These are phyloP conservation scores for Fusarium illudens DNA, from an alignment of 2,329 filamentous ascomycete genomes.

Conservation along the genomic window DNA sequence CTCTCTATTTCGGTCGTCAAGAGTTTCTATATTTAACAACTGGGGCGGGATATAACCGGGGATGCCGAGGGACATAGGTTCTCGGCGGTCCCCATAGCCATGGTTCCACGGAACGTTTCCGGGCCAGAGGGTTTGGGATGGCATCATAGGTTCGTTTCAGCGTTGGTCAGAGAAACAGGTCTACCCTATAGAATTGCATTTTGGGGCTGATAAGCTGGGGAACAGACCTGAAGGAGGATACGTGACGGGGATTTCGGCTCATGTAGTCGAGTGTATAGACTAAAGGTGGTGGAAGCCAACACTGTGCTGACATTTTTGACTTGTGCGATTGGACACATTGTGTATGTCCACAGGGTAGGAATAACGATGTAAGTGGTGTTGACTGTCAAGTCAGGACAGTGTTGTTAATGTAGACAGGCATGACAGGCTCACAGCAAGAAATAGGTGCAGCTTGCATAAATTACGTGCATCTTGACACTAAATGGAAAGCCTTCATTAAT, in stretches of 20 bases:
- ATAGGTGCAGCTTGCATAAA: too few relatives aligned
- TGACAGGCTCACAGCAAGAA: too few relatives aligned
- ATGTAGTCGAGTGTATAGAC: too few relatives aligned
- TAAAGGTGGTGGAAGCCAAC: too few relatives aligned
- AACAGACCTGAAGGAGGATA: background rate
- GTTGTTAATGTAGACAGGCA: too few relatives aligned
- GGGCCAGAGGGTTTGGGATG: background rate
- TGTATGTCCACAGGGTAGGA: too few relatives aligned
- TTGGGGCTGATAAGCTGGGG: background rate
- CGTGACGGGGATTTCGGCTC: background rate
- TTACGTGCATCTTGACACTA: too few relatives aligned
- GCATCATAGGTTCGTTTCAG: background rate
- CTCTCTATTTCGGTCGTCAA: background rate
- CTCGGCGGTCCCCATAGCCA: background rate
- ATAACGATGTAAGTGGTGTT: too few relatives aligned
- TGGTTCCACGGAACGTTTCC: background rate
- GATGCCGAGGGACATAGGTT: background rate
- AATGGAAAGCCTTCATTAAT: too few relatives aligned
- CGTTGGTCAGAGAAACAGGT: background rate
- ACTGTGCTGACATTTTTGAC: too few relatives aligned
- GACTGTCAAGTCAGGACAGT: too few relatives aligned
- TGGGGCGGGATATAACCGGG: background rate
- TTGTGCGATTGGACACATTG: too few relatives aligned
- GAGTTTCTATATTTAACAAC: background rate
- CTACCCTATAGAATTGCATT: background rate